A percentile compares a stretch with the other conserved stretches of the same genome.
Conservation (phyloP, 345 rosid species). For the Gossypioides kirkii region DNA sequence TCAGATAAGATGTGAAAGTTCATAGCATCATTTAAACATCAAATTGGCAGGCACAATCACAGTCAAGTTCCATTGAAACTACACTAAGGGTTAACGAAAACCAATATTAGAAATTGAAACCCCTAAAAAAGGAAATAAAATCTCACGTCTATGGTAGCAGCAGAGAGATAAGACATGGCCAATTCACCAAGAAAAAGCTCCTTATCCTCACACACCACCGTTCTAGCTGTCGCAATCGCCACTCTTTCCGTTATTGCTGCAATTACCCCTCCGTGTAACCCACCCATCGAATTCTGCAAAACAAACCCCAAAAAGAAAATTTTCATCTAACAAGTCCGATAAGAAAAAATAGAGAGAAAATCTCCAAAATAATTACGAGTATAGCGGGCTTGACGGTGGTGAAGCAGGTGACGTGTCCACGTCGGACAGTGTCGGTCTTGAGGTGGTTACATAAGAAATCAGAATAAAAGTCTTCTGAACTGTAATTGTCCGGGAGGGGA, state of each 20-base stretch:
- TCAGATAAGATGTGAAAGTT: not conserved
- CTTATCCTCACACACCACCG: slow-evolving; percentile 39
- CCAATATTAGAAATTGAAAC: not conserved
- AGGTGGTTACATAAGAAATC: slow-evolving; percentile 38
- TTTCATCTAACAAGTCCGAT: not conserved
- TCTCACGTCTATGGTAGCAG: slow-evolving; percentile 37
- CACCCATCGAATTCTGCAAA: slow-evolving; percentile 44
- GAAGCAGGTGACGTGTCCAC: slow-evolving; percentile 52
- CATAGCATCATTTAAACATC: not conserved
- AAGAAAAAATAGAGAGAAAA: too few species aligned
- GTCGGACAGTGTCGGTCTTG: slow-evolving; percentile 34
- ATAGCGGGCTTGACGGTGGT: slow-evolving; percentile 47
- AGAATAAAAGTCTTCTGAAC: slow-evolving; percentile 41
- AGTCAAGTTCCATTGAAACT: not conserved
- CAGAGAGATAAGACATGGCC: slow-evolving; percentile 58
- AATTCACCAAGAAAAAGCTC: slow-evolving; percentile 64
- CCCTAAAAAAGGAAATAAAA: not conserved
- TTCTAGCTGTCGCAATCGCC: slow-evolving; percentile 54
- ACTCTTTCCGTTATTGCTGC: slow-evolving; percentile 69
- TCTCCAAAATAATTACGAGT: slow-evolving; percentile 29
- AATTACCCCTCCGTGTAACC: slow-evolving; percentile 65
- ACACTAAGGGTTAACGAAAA: not conserved
- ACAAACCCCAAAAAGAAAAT: not conserved
- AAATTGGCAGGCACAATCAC: not conserved
- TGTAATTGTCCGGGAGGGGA: slow-evolving; percentile 20